Evolutionary conservation across 129 eudicot species (phyloP), one percentile per base, ranked within the genome.

Genomic region (Helianthus annuus): DNA sequence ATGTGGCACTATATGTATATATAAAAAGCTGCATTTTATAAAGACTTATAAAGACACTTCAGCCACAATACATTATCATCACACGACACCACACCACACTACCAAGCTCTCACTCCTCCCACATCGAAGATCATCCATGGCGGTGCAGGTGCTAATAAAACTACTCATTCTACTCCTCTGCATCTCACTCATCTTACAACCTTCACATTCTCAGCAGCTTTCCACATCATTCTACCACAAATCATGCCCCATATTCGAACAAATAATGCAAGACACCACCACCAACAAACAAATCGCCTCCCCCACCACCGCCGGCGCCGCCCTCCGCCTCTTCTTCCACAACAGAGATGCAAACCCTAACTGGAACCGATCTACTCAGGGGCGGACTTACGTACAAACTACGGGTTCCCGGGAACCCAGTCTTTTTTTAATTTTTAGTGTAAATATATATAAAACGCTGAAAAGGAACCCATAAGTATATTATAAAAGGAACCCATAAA

Each of bases 271-370:
- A 17, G 81, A 83, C 64, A 84, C 89, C 75, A 85, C 89, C 73
- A 90, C 85, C 74, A 71, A 87, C 91, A 90, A 90, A 44, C 97
- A 90, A 75, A 87, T 87, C 94, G 70, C 81, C 57, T 83, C 91
- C 24, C 97, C 92, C 66, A 86, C 92, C 62, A 86, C 90, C 75
- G 96, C 90, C 81, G 90, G 83, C 71, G 40, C 90, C 19, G 40
- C 89, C 12, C 89, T 90, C 74, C 95, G 95, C 68, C 91, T 91
- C 78, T 91, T 91, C 82, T 87, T 91, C 95, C 97, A 91, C 79
- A 95, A 91, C 83, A 19, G 22, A 19, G 22, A 19, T 0, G 22
- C 22, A 19, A 19, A 19, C 22, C 22, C 22, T 19, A 19, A 19
- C 22, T 19, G 22, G 22, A 19, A 19, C 22, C 22, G 22, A n/a